Percentiles rank a stretch among this genome's conserved stretches.
phyloP scores from a whole-genome alignment of 768 basidiomycete genomes.

The Trametes villosa region DNA sequence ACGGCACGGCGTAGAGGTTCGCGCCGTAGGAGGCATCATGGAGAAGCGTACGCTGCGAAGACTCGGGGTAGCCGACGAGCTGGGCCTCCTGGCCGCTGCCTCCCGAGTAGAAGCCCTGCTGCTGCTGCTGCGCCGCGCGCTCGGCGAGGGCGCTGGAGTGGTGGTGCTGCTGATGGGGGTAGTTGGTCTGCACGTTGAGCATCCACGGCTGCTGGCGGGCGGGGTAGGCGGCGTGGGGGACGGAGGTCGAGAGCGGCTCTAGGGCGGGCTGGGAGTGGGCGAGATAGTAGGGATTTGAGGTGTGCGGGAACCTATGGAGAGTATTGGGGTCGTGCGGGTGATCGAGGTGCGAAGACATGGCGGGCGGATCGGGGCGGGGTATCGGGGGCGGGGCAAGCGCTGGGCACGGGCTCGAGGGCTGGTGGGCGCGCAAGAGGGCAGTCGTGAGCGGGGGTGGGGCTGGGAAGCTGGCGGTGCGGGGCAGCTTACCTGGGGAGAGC shows the following conservation, averaged over 20 bases:
- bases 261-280: conserved; percentile 18
- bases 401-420: conserved; percentile 8
- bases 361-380: conserved; percentile 11
- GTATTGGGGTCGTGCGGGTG: conserved; percentile 19
- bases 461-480: too few relatives aligned
- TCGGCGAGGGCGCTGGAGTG: conserved; percentile 24
- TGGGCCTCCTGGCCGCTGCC: conserved; percentile 27
- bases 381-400: conserved; percentile 13
- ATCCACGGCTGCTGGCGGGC: conserved; percentile 30
- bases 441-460: background rate
- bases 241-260: conserved; percentile 20
- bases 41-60: conserved; percentile 37
- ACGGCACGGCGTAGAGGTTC: conserved; percentile 26
- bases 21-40: conserved; percentile 27
- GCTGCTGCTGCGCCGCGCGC: conserved; percentile 20
- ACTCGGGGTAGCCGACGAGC: conserved; percentile 36
- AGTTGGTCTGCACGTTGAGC: conserved; percentile 29
- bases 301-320: conserved; percentile 22
- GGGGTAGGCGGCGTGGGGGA: conserved; percentile 20
- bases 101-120: conserved; percentile 20
- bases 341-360: conserved; percentile 20
- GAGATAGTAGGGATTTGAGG: conserved; percentile 21
- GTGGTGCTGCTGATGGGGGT: conserved; percentile 22
- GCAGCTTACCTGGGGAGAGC: background rate
- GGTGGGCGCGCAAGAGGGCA: conserved; percentile 9